A percentile compares a stretch with the other conserved stretches of the same genome.
These are phyloP conservation scores for Oryza officinalis DNA, from an alignment of 176 grass and related monocot genomes.

Conservation along the genomic window DNA sequence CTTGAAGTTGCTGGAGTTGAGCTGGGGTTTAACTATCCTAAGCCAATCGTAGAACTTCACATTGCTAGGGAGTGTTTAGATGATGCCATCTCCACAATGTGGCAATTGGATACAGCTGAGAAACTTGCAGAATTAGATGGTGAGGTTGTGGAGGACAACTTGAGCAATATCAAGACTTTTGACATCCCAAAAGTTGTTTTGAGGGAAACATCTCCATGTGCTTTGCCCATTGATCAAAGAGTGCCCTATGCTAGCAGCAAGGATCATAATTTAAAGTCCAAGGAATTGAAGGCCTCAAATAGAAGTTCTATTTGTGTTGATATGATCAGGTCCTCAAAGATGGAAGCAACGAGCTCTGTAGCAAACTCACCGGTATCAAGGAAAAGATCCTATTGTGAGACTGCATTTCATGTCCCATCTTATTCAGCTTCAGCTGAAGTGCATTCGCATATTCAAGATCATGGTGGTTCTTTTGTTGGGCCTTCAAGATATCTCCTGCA, in stretches of 20 bases:
- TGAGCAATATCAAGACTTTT: conserved; percentile 60
- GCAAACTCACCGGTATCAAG: conserved; percentile 62
- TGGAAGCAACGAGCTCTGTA: conserved; percentile 49
- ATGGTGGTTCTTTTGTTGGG: conserved; percentile 19
- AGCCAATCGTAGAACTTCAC: conserved; percentile 70
- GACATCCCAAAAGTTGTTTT: conserved; percentile 79
- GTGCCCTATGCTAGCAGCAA: conserved; percentile 39
- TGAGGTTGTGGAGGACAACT: conserved; percentile 89
- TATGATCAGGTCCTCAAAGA: conserved; percentile 39
- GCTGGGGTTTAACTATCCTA: conserved; percentile 84
- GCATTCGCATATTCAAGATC: conserved; percentile 35
- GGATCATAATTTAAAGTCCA: conserved; percentile 19
- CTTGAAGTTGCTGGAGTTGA: conserved; percentile 83
- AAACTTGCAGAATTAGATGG: conserved; percentile 54
- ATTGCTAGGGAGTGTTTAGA: conserved; percentile 72
- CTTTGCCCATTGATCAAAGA: conserved; percentile 46
- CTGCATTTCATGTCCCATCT: conserved; percentile 46
- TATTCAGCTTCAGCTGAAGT: conserved; percentile 40
- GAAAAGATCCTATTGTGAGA: conserved; percentile 65
- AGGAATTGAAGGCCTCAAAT: conserved; percentile 20
- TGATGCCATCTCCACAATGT: conserved; percentile 83
- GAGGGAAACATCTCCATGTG: conserved; percentile 50
- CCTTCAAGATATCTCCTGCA: conserved; percentile 29
- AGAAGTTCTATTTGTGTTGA: conserved; percentile 31
- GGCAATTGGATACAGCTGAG: conserved; percentile 74